Base-by-base conservation (phyloP, 305 asterid species). In the Solanum hybrid region DNA sequence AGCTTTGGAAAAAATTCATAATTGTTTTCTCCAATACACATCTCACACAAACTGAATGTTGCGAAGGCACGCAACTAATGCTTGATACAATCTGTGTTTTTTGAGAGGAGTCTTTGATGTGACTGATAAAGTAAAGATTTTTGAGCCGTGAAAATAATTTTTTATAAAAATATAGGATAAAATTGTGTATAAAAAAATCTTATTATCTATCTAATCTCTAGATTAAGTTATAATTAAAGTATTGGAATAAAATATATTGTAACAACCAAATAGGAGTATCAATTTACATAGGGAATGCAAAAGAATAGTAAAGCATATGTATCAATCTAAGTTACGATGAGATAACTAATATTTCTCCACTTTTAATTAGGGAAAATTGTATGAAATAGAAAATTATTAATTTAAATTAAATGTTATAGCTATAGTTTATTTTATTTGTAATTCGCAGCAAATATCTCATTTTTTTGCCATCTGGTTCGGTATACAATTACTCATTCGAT, bases 61-160 rank as follows among this genome's bases (percentile, higher is more conserved):
- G 51, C 2, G 6, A 35, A n/a, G 86, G 61, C 61, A 24, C 64
- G 11, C 61, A 80, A 80, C 34, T 26, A 37, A 39, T 11, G 51
- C 6, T 11, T 79, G 85, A 22, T 34, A 34, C 12, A 34, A 77
- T 77, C 0, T 14, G 36, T 74, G 11, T 29, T 74, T 13, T 13
- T 73, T 28, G 3, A 74, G 4, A 1, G 3, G 5, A 13, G 5
- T 7, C 1, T 3, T 74, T 74, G 1, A 5, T 1, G 4, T 29
- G 0, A 74, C 0, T 3, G 1, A 7, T 26, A 26, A 71, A 71
- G 3, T 74, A 0, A 29, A 13, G 5, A 73, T 0, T 6, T 67
- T 28, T 6, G 5, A 74, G 3, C 0, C 0, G n/a, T 29, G 1
- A 26, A 71, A 2, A 24, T 26, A 2, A 2, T 2, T 0, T 10